Evolutionary conservation across 2,329 filamentous ascomycete genomes (phyloP), one percentile per base, ranked within the genome.

Genomic region (Teratosphaeriaceae sp.): DNA sequence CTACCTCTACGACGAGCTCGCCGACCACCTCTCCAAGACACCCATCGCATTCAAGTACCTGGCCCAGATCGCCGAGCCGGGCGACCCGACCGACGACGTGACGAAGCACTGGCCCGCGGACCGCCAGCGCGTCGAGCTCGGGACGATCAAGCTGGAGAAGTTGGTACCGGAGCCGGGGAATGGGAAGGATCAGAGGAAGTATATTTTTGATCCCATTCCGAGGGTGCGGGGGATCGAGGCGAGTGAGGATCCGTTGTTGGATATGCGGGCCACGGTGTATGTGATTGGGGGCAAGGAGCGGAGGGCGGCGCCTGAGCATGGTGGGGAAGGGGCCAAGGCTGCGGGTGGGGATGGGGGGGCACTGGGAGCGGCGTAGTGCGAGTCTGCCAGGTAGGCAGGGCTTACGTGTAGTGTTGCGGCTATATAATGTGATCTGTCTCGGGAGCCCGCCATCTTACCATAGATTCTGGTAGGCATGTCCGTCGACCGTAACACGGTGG

Each of bases 191-290:
- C 69, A 75, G 61, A 73, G 77, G 61, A 60, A 64, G 23, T 63
- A 74, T 30, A 79, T 80, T 48, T 79, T 76, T 49, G 76, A 80
- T 62, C 76, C 76, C 1, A 68, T 79, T 38, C 75, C 76, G 4
- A 63, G 75, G 41, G 67, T 79, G 2, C 60, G 72, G 16, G 76
- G 76, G 0, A 60, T 79, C 18, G 73, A 75, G 54, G 49, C 68
- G 3, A 73, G 68, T 46, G 72, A 62, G 16, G 76, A 80, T 64
- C 76, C 76, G 29, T 55, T 80, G 48, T 52, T 80, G 47, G 74
- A 79, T 33, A 65, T 78, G 41, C 65, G 76, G 33, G 75, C 76
- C 8, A 72, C 67, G 23, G 54, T 78, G 24, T 80, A 80, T 62
- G 55, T 80, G 49, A 65, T 76, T 19, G 75, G 73, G 49, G 76